Base-by-base conservation (phyloP, 2,329 filamentous ascomycete genomes). In the Aspergillus proliferans region DNA sequence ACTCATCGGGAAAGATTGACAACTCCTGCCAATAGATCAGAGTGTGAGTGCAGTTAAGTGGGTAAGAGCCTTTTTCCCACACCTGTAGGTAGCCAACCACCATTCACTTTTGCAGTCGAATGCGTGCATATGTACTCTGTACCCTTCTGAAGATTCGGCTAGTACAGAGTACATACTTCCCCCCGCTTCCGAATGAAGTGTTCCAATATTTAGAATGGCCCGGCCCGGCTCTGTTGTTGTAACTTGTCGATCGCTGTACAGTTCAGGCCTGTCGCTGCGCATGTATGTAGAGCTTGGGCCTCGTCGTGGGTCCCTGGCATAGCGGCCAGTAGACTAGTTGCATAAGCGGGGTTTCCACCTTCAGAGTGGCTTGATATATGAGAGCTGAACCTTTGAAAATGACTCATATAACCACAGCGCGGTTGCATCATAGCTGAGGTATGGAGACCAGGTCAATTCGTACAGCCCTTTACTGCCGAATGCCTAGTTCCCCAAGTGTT, bases 321-420 rank as follows among this genome's bases (percentile, higher is more conserved):
- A 43, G 22, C 14, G 5, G 22, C 41, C 22, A 43, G 41, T 28
- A 43, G 22, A 42, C 19, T 42, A 42, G 15, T 43, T 43, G 41
- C 41, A 26, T 43, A 43, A 43, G 22, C n/a, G 22, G 39, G 18
- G 41, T 14, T 14, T 28, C 41, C n/a, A 26, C 6, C 22, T 43
- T 43, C 41, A 43, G 21, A 26, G 14, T 43, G 41, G 41, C 41
- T 43, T 43, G 41, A 43, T 28, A 43, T 43, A 43, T 15, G 41
- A 28, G 12, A 43, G 41, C 41, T 43, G 41, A 43, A 43, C 24
- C 41, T 28, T 10, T 6, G 24, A 43, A 43, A 10, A 30, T 26
- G 3, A 43, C 41, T 43, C 24, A 0, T 26, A 43, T 43, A 26
- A 43, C 21, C 24, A 19, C 22, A 43, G 4, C 9, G 3, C 41